These are phyloP conservation scores for Fraxinus greggii DNA, from an alignment of 305 asterid genomes.

Conservation along the genomic window DNA sequence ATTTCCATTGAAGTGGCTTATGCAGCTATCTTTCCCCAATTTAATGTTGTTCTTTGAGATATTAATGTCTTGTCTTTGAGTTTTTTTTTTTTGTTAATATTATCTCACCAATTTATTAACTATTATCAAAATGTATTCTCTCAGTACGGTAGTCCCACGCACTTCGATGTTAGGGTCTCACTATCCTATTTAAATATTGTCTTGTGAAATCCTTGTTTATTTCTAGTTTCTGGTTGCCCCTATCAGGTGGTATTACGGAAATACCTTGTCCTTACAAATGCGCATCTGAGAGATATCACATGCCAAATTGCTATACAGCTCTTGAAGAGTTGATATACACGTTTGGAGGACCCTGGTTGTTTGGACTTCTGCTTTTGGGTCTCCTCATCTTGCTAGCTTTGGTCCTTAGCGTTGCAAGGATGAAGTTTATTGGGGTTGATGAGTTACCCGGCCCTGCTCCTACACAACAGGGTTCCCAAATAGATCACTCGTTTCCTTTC, in stretches of 20 bases:
- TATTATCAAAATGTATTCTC: neutral
- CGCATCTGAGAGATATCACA: conserved; percentile 85
- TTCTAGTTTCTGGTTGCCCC: conserved; percentile 29
- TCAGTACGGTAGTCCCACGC: conserved; percentile 1
- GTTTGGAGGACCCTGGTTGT: conserved; percentile 99
- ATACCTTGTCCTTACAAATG: conserved; percentile 96
- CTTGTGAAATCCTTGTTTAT: conserved; percentile 14
- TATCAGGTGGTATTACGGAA: conserved; percentile 88
- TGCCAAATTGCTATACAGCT: conserved; percentile 96
- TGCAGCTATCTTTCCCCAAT: neutral
- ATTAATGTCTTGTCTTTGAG: conserved; percentile 19
- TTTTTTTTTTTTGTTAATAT: neutral
- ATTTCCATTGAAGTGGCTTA: conserved; percentile 24
- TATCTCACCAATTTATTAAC: neutral
- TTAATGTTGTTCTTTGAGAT: neutral
- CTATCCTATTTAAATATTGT: conserved; percentile 4
- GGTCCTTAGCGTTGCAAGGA: conserved; percentile 94
- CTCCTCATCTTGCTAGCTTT: conserved; percentile 82
- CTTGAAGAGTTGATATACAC: conserved; percentile 94
- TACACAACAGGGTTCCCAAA: conserved; percentile 88
- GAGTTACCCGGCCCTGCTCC: conserved; percentile 92
- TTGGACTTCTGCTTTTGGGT: conserved; percentile 86
- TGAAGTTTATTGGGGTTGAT: conserved; percentile 94
- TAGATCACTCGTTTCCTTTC: conserved; percentile 96
- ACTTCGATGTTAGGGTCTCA: neutral